Conservation (phyloP, 2,329 filamentous ascomycete genomes). For the Proliferodiscus dingleyae region DNA sequence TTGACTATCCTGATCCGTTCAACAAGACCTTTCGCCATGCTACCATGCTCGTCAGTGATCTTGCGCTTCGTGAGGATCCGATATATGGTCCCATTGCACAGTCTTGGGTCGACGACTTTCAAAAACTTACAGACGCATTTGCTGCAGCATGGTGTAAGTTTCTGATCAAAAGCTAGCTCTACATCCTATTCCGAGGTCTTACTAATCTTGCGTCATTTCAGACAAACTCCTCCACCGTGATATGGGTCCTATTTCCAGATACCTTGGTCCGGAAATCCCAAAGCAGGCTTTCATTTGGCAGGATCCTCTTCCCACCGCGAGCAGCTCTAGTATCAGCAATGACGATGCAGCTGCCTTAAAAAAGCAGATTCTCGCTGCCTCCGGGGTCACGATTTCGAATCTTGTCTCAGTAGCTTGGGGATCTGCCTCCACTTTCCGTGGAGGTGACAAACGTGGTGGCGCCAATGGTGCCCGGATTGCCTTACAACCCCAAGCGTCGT, state of each 20-base stretch:
- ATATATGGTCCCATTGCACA: slow-evolving; percentile 71
- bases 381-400: slow-evolving; percentile 55
- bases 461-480: slow-evolving; percentile 74
- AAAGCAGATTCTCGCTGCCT: slow-evolving; percentile 58
- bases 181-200: no score
- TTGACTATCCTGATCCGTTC: slow-evolving; percentile 55
- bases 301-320: slow-evolving; percentile 46
- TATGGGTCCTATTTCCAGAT: slow-evolving; percentile 51
- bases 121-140: slow-evolving; percentile 66
- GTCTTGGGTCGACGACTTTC: slow-evolving; percentile 62
- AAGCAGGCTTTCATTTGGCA: slow-evolving; percentile 51
- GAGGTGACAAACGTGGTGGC: slow-evolving; percentile 75
- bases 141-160: slow-evolving; percentile 69
- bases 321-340: slow-evolving; percentile 41
- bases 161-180: no score
- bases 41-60: slow-evolving; percentile 71
- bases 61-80: slow-evolving; percentile 67
- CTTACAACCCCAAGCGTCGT: slow-evolving; percentile 61
- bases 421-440: slow-evolving; percentile 67
- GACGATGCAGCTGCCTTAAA: slow-evolving; percentile 53
- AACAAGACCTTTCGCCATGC: slow-evolving; percentile 71
- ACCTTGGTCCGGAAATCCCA: slow-evolving; percentile 53
- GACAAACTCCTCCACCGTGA: slow-evolving; percentile 57
- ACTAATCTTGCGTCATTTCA: no score
- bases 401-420: slow-evolving; percentile 65